Evolutionary conservation across 768 basidiomycete species (phyloP).

Genomic region (Favolaschia claudopus): DNA sequence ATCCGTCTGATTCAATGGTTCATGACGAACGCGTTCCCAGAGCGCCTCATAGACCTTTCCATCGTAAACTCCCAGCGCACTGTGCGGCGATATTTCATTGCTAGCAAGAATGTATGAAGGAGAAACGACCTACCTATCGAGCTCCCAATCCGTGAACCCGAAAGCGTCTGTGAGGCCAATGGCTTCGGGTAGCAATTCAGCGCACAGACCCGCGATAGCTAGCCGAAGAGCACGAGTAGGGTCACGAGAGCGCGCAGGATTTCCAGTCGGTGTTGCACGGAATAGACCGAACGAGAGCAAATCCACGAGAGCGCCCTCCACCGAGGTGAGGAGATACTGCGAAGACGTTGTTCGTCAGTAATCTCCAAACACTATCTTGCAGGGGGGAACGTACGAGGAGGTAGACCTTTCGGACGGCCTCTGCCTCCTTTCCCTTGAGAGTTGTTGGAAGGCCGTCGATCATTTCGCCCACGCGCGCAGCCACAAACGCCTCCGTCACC

Average conservation of each 20-base stretch:
- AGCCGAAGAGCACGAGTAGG: slow-evolving; percentile 57
- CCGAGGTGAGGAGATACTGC: slow-evolving; percentile 67
- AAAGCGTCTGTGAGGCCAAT: slow-evolving; percentile 79
- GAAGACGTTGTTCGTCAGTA: too few relatives aligned
- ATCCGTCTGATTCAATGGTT: slow-evolving; percentile 46
- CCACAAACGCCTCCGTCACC: slow-evolving; percentile 75
- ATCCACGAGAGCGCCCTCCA: slow-evolving; percentile 64
- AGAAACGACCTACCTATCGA: slow-evolving; percentile 71
- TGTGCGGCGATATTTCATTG: too few relatives aligned
- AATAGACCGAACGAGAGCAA: slow-evolving; percentile 65
- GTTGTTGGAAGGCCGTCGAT: slow-evolving; percentile 40
- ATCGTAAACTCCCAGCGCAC: slow-evolving; percentile 42
- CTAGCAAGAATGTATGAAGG: too few relatives aligned
- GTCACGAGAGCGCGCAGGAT: slow-evolving; percentile 43
- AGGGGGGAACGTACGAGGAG: slow-evolving; percentile 48
- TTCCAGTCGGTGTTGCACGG: slow-evolving; percentile 21
- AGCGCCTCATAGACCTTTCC: slow-evolving; percentile 56
- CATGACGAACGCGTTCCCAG: slow-evolving; percentile 47
- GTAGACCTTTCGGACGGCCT: slow-evolving; percentile 47
- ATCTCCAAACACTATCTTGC: background rate
- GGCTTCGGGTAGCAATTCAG: slow-evolving; percentile 64
- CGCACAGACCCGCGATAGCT: slow-evolving; percentile 58
- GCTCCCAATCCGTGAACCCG: slow-evolving; percentile 77
- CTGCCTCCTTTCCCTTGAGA: slow-evolving; percentile 33
- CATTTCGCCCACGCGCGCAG: slow-evolving; percentile 58